These are phyloP conservation scores for Cyclostephanos invisitatus DNA, from an alignment of 108 stramenopile species.

Conservation along the genomic window DNA sequence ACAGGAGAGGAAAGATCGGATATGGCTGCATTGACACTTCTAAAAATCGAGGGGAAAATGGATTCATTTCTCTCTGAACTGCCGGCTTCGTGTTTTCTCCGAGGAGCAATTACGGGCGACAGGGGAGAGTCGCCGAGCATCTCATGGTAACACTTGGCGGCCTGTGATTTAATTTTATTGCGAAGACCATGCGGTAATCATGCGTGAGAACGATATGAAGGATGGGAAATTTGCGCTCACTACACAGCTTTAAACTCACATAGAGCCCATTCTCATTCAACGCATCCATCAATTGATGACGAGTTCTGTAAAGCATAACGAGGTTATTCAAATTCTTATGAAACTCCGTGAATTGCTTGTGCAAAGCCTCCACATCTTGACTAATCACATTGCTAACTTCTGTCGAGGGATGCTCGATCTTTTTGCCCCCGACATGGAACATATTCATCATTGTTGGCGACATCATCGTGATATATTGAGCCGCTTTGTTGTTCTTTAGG, in stretches of 20 bases:
- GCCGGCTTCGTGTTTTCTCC: neutral
- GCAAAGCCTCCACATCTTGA: conserved; percentile 26
- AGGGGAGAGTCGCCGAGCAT: conserved; percentile 40
- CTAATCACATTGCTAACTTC: conserved; percentile 27
- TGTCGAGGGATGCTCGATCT: conserved; percentile 2
- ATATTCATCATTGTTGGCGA: neutral
- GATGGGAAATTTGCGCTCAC: neutral
- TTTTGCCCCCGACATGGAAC: conserved; percentile 9
- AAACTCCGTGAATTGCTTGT: conserved; percentile 32
- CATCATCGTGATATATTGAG: neutral
- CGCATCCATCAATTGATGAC: conserved; percentile 31
- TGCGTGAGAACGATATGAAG: neutral
- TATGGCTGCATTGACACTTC: neutral
- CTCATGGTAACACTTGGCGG: conserved; percentile 37
- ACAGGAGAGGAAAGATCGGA: neutral
- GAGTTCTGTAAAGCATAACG: conserved; percentile 21
- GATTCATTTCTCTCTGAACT: neutral
- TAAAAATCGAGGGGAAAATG: neutral
- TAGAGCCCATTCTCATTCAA: conserved; percentile 40
- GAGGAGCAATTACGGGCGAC: conserved; percentile 16
- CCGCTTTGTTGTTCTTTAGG: neutral
- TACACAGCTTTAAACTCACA: conserved; percentile 16
- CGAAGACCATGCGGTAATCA: neutral
- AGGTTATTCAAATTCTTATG: conserved; percentile 40
- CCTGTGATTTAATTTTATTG: conserved; percentile 9